These are phyloP conservation scores for Arabis hirsuta DNA, from an alignment of 345 rosid genomes.

Conservation along the genomic window DNA sequence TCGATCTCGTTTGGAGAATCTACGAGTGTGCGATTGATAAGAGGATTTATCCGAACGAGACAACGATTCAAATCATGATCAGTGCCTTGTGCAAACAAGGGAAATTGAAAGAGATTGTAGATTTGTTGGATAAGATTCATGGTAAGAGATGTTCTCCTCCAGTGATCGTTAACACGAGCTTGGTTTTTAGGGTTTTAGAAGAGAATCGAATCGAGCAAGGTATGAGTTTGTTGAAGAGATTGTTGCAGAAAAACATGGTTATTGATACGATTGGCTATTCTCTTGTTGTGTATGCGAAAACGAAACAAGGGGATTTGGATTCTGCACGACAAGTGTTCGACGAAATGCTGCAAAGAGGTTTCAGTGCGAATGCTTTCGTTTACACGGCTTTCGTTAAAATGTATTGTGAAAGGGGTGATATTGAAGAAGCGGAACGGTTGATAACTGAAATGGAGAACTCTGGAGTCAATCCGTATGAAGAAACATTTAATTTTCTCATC, in stretches of 20 bases:
- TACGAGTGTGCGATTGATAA: slow-evolving; percentile 63
- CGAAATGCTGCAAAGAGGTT: slow-evolving; percentile 80
- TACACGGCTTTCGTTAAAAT: slow-evolving; percentile 58
- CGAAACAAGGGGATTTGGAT: slow-evolving; percentile 52
- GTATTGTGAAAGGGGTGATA: slow-evolving; percentile 47
- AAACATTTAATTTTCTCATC: slow-evolving; percentile 57
- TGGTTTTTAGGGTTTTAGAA: slow-evolving; percentile 58
- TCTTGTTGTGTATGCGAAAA: slow-evolving; percentile 53
- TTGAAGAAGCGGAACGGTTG: slow-evolving; percentile 56
- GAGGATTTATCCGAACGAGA: slow-evolving; percentile 59
- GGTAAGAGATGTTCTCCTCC: slow-evolving; percentile 72
- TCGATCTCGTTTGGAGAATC: slow-evolving; percentile 63
- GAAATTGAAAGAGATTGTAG: slow-evolving; percentile 53
- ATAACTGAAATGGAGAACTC: slow-evolving; percentile 56
- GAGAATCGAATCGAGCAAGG: slow-evolving; percentile 55
- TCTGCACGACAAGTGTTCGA: slow-evolving; percentile 57
- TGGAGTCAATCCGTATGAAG: slow-evolving; percentile 63
- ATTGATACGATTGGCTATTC: slow-evolving; percentile 74
- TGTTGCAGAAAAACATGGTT: slow-evolving; percentile 75
- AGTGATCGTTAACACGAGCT: slow-evolving; percentile 63
- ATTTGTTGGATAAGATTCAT: slow-evolving; percentile 63
- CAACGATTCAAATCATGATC: slow-evolving; percentile 54
- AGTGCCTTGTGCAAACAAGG: slow-evolving; percentile 78
- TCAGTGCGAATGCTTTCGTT: slow-evolving; percentile 58
- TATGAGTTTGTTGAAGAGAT: slow-evolving; percentile 61